Conservation (phyloP, 2,329 filamentous ascomycete genomes). For the Ascomycota sp. region DNA sequence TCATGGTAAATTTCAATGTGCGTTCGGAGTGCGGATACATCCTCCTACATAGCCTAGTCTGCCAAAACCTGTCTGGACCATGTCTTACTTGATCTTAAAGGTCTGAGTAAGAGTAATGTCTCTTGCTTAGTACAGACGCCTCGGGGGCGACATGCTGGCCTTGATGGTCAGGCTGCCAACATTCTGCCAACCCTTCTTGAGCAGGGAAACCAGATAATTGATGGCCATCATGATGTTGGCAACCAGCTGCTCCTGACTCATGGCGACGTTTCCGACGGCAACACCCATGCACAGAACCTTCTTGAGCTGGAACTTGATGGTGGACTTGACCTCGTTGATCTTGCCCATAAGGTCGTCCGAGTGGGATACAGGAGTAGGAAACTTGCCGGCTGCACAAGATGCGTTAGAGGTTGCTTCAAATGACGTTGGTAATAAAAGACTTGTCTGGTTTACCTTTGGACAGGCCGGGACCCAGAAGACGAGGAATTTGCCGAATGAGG, state of each 20-base stretch:
- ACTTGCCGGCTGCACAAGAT: slow-evolving; percentile 69
- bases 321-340: slow-evolving; percentile 99
- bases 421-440: too few species aligned
- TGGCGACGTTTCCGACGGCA: slow-evolving; percentile 94
- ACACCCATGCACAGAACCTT: slow-evolving; percentile 99
- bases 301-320: slow-evolving; percentile 99
- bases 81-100: too few species aligned
- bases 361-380: slow-evolving; percentile 97
- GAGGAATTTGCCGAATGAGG: slow-evolving; percentile 98
- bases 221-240: slow-evolving; percentile 99
- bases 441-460: too few species aligned
- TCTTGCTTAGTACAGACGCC: slow-evolving; percentile 94
- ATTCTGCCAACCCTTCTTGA: slow-evolving; percentile 99
- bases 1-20: too few species aligned
- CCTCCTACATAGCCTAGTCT: too few species aligned
- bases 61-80: too few species aligned
- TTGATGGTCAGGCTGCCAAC: slow-evolving; percentile 99
- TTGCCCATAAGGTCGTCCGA: slow-evolving; percentile 80
- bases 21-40: too few species aligned
- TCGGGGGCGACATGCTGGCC: slow-evolving; percentile 98
- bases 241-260: slow-evolving; percentile 89
- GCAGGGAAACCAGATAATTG: slow-evolving; percentile 98
- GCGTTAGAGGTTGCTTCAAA: slow-evolving; percentile 8
- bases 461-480: slow-evolving; percentile 96
- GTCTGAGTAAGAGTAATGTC: too few species aligned